These are phyloP conservation scores for Sarocladiaceae sp. DNA, from an alignment of 2,329 filamentous ascomycete species.

Conservation along the genomic window DNA sequence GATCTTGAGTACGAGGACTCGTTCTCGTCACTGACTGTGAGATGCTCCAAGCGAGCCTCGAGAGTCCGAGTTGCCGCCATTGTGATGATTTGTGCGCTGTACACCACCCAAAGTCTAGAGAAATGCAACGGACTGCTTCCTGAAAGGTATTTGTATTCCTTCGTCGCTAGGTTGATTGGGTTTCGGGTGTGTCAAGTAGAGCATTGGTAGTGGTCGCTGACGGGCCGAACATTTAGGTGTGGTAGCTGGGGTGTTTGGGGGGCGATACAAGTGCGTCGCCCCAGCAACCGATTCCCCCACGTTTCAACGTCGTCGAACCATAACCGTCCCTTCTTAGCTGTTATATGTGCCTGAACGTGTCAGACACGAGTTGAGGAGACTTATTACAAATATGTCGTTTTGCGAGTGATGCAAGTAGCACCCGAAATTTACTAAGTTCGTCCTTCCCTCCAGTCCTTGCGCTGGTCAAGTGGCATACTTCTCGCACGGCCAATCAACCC, in stretches of 20 bases:
- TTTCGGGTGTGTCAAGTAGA: neutral
- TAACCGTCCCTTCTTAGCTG: too few species aligned
- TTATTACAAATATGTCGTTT: too few species aligned
- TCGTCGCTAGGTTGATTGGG: neutral
- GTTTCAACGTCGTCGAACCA: neutral
- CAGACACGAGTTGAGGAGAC: too few species aligned
- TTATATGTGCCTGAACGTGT: too few species aligned
- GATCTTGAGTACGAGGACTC: slow-evolving; percentile 65
- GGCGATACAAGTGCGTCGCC: neutral
- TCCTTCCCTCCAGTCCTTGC: too few species aligned
- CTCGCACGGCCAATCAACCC: too few species aligned
- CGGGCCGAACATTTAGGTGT: neutral
- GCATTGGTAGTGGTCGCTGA: neutral
- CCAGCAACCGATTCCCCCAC: neutral
- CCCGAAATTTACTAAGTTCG: too few species aligned
- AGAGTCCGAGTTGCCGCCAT: slow-evolving; percentile 66
- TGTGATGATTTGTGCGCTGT: slow-evolving; percentile 10
- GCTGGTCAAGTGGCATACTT: too few species aligned
- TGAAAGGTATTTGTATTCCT: neutral
- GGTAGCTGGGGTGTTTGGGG: neutral
- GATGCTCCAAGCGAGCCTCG: slow-evolving; percentile 83
- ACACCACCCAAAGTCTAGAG: neutral
- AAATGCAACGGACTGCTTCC: neutral
- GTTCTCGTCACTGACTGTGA: slow-evolving; percentile 88
- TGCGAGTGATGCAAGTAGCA: too few species aligned